Conservation (phyloP, 441 rosid species). For the Biscutella auriculata region DNA sequence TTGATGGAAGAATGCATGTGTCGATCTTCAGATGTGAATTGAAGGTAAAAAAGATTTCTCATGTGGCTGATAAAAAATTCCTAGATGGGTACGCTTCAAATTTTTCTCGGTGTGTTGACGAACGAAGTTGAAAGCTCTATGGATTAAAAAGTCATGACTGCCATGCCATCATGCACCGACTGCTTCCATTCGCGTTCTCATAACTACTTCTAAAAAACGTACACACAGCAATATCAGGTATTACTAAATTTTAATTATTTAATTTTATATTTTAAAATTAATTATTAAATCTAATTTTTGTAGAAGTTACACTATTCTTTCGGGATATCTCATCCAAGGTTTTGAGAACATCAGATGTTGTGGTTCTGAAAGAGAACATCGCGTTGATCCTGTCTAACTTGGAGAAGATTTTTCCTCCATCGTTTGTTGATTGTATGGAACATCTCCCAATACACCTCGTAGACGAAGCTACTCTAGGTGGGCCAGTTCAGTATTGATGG, state of each 20-base stretch:
- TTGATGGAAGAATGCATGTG: not conserved
- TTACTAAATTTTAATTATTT: not conserved
- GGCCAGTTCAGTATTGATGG: no score
- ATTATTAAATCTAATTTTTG: not conserved
- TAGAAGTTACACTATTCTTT: no score
- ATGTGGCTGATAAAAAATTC: not conserved
- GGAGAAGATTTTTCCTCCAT: not conserved
- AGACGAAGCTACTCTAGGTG: no score
- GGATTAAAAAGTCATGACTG: not conserved
- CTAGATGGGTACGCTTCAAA: not conserved
- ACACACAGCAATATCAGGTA: not conserved
- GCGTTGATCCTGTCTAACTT: not conserved
- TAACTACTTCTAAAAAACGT: not conserved
- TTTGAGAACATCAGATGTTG: no score
- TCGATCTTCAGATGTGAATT: not conserved
- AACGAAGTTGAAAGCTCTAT: not conserved
- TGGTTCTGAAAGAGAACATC: not conserved
- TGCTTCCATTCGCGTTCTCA: not conserved
- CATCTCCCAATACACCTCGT: not conserved
- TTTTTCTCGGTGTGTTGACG: not conserved
- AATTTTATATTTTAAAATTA: no score
- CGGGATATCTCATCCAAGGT: no score
- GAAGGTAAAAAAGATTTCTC: not conserved
- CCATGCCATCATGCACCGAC: not conserved
- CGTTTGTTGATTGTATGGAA: not conserved